Conservation (phyloP, 108 stramenopile species). For the Pseudonitzschia pungens region DNA sequence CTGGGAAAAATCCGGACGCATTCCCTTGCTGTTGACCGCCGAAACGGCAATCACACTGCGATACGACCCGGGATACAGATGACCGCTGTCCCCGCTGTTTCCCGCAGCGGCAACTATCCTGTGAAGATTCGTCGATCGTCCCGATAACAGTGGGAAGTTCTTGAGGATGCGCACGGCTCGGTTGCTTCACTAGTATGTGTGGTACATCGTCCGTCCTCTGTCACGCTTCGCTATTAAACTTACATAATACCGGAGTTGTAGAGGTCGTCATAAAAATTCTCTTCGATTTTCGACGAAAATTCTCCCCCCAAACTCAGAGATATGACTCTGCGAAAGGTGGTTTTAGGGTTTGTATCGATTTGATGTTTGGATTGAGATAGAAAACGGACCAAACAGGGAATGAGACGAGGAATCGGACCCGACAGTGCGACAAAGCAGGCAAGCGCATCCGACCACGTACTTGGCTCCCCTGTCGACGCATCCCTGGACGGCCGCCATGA, state of each 20-base stretch:
- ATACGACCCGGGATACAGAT: slow-evolving; percentile 52
- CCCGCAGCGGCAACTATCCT: slow-evolving; percentile 61
- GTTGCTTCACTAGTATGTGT: too few species aligned
- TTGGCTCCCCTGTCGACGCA: slow-evolving; percentile 49
- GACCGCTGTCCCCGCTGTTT: slow-evolving; percentile 36
- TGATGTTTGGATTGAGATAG: too few species aligned
- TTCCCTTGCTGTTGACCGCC: slow-evolving; percentile 12
- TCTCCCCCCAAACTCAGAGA: slow-evolving; percentile 51
- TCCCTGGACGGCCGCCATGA: slow-evolving; percentile 41
- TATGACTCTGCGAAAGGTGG: slow-evolving; percentile 26
- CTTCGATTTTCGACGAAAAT: slow-evolving; percentile 4
- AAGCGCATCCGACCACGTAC: too few species aligned
- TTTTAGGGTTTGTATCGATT: too few species aligned
- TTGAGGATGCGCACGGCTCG: too few species aligned
- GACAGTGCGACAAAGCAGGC: too few species aligned
- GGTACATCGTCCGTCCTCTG: too few species aligned
- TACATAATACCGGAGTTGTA: slow-evolving; percentile 44
- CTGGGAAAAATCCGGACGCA: slow-evolving; percentile 15
- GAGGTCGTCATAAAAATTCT: slow-evolving; percentile 15
- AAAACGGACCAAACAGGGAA: too few species aligned
- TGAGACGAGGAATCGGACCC: too few species aligned
- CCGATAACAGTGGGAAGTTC: too few species aligned
- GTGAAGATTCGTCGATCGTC: too few species aligned
- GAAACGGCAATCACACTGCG: slow-evolving; percentile 49
- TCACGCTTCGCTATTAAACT: not conserved